Evolutionary conservation across 306 rosid species (phyloP), one percentile per base, ranked within the genome.

Genomic region (Dalbergia oliveri): DNA sequence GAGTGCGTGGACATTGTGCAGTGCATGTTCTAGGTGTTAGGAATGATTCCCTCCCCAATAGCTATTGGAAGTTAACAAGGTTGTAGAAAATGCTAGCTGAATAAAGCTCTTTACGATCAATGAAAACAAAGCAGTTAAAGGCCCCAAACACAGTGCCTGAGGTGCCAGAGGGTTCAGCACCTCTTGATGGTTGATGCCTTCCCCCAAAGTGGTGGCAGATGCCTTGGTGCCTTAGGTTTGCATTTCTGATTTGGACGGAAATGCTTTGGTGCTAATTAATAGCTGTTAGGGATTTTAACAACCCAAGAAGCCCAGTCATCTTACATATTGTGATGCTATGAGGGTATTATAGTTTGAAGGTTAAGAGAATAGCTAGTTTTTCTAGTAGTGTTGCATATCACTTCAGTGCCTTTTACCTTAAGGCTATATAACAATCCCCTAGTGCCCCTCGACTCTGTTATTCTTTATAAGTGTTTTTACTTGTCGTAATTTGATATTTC

Each of bases 271-370:
- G 37, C 8, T 35, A 19, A 9, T 58, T 21, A 4, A 5, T 57
- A 18, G 21, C 1, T 3, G 33, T 16, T 6, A 6, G 6, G 61
- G 6, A 26, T 19, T 13, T 49, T 10, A 44, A 7, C 8, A 9
- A 49, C 54, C 54, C 54, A 11, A 49, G 15, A 11, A 11, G 4
- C n/a, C 54, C 6, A 7, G 4, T 50, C 60, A 49, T 60, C 72
- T 50, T 23, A 64, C 41, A 54, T 66, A n/a, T n/a, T 66, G 62
- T 72, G 26, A 73, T 31, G 41, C 51, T 58, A 23, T n/a, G 18
- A n/a, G 58, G 35, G 71, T 47, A 15, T 41, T 34, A 49, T 66
- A 35, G 54, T 58, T 21, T 57, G 76, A 47, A 57, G 68, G 71
- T 67, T 44, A 19, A 5, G 11, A 21, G 11, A 69, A 63, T 60